Conservation (phyloP, 2,329 filamentous ascomycete genomes). For the Neurospora crassa region DNA sequence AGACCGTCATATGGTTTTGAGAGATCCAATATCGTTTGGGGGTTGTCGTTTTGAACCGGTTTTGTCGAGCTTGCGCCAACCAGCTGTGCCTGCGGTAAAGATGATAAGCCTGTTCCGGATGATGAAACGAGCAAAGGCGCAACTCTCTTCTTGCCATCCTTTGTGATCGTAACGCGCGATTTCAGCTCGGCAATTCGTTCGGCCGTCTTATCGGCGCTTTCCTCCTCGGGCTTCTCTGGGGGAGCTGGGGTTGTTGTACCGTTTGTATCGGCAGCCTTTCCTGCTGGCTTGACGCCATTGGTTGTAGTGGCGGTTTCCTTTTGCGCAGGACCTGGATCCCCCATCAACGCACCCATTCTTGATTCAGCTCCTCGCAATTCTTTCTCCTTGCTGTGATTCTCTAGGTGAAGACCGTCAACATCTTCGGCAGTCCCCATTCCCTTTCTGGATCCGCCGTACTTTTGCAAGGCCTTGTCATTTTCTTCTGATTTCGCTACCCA, state of each 20-base stretch:
- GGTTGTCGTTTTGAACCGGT: conserved; percentile 56
- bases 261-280: conserved; percentile 30
- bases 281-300: conserved; percentile 40
- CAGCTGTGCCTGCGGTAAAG: conserved; percentile 78
- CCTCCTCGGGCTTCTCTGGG: conserved; percentile 29
- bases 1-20: conserved; percentile 91
- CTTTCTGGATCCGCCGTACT: conserved; percentile 81
- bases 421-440: conserved; percentile 89
- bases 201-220: conserved; percentile 42
- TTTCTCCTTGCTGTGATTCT: conserved; percentile 85
- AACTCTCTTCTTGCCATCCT: conserved; percentile 94
- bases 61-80: conserved; percentile 65
- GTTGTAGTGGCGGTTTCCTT: conserved; percentile 33
- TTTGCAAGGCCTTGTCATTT: conserved; percentile 86
- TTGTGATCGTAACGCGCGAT: conserved; percentile 85
- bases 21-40: conserved; percentile 77
- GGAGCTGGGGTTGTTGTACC: conserved; percentile 27
- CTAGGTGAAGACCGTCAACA: conserved; percentile 75
- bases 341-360: conserved; percentile 98
- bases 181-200: conserved; percentile 58
- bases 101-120: conserved; percentile 77
- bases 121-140: conserved; percentile 86
- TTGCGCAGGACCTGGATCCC: conserved; percentile 56
- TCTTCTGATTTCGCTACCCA: conserved; percentile 80
- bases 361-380: conserved; percentile 86